Evolutionary conservation across 148 eudicot species (phyloP).

Genomic region (Rheum nobile): DNA sequence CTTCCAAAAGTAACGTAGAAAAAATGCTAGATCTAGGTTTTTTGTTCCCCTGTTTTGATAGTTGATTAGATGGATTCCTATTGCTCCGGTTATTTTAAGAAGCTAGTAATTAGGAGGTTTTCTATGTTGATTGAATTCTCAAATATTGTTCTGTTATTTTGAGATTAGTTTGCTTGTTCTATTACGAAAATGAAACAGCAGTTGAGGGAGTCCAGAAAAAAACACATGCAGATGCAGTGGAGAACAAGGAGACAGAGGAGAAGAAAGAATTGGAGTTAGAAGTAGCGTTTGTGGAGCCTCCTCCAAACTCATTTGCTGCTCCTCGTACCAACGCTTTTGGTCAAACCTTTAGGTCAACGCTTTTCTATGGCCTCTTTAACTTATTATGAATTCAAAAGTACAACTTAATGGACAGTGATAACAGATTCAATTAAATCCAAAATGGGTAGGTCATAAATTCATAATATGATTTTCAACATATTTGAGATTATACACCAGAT

Average conservation of each 20-base stretch:
- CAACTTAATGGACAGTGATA: no score
- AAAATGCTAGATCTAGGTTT: background rate
- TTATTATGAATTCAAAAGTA: background rate
- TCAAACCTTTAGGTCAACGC: conserved; percentile 52
- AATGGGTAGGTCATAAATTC: background rate
- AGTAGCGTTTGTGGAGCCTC: conserved; percentile 40
- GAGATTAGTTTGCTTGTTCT: background rate
- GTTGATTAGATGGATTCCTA: background rate
- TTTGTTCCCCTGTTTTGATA: background rate
- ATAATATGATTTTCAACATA: background rate
- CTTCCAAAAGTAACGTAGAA: no score
- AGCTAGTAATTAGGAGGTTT: background rate
- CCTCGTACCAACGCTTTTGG: conserved; percentile 61
- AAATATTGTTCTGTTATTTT: background rate
- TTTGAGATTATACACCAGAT: no score
- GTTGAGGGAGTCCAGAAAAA: conserved; percentile 7
- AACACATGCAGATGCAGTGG: background rate
- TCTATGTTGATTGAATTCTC: background rate
- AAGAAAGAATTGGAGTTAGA: conserved; percentile 35
- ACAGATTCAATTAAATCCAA: no score
- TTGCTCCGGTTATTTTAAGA: background rate
- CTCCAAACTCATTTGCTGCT: conserved; percentile 13
- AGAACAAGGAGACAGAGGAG: background rate
- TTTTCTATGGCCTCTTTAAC: background rate
- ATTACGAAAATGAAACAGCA: conserved; percentile 12